Evolutionary conservation across 495 filamentous ascomycete genomes (phyloP).

Genomic region (Penicillium riverlandense): DNA sequence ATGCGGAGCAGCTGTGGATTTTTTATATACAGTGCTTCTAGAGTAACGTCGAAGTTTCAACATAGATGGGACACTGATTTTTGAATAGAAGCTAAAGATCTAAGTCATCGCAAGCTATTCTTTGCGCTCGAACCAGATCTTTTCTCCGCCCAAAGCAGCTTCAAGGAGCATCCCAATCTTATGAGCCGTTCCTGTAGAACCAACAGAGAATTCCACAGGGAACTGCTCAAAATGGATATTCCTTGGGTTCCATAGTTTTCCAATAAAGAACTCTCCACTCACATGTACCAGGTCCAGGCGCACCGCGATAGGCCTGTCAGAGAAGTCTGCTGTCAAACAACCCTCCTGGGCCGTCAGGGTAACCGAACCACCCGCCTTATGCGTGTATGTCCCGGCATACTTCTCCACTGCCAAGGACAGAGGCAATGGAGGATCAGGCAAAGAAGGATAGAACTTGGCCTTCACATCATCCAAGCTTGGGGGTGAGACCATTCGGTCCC

Average conservation of each 20-base stretch:
- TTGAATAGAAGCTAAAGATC: background rate
- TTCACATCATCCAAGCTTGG: background rate
- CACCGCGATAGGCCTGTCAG: background rate
- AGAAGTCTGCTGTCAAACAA: background rate
- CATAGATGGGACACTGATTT: no score
- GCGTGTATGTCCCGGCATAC: slow-evolving; percentile 10
- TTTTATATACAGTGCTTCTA: no score
- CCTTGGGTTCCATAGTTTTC: background rate
- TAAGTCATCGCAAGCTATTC: background rate
- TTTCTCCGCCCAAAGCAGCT: slow-evolving; percentile 20
- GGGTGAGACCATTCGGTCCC: background rate
- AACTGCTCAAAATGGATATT: background rate
- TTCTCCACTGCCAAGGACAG: slow-evolving; percentile 6
- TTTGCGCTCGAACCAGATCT: slow-evolving; percentile 17
- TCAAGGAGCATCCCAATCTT: slow-evolving; percentile 24
- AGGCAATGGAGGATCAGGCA: slow-evolving; percentile 7
- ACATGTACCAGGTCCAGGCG: slow-evolving; percentile 3
- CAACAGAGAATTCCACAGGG: slow-evolving; percentile 29
- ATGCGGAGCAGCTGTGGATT: background rate
- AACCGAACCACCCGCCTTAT: slow-evolving; percentile 1
- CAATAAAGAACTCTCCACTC: slow-evolving; percentile 13
- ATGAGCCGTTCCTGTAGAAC: slow-evolving; percentile 20
- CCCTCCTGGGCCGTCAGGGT: background rate
- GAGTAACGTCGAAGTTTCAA: no score
- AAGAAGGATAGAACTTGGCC: slow-evolving; percentile 2